Base-by-base conservation (phyloP, 2,329 filamentous ascomycete genomes). In the Trichoderma atrobrunneum region DNA sequence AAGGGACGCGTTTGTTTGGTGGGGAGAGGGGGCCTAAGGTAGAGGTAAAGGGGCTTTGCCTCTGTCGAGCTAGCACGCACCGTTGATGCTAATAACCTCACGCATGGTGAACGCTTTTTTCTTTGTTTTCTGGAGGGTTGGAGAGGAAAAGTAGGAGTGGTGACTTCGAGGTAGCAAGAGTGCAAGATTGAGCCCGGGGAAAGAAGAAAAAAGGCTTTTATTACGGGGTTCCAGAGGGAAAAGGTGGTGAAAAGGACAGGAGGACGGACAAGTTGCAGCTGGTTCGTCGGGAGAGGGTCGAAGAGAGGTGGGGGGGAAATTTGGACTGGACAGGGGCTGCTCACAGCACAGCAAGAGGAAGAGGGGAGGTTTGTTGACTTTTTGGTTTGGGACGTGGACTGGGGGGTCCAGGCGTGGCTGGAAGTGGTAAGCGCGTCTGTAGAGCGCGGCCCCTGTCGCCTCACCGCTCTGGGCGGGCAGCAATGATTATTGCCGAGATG, bases 21-120 rank as follows among this genome's bases (percentile, higher is more conserved):
- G 76, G 75, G 74, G 76, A 77, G 78, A 76, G 77, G 78, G 76
- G 77, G 78, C 77, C 76, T 74, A 73, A 77, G n/a, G n/a, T n/a
- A n/a, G n/a, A 78, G 76, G 43, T 48, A 48, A 48, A 48, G 75
- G 69, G 72, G 34, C n/a, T 60, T 54, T 54, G 24, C 51, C 66
- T 66, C 51, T n/a, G 59, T 70, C 66, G 66, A 70, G 66, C 66
- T 70, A 70, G 66, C 62, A 73, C 92, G 82, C 90, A 98, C 95
- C 95, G 90, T 98, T 98, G 90, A 98, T 93, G 87, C 92, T 95
- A 86, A 98, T 97, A 84, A 98, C 94, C 91, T 98, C 95, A 93
- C 95, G 95, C 95, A 98, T 98, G 84, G 84, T 95, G 88, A 81
- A 81, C 80, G 79, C 76, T 76, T 74, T 61, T 75, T 54, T 70